Evolutionary conservation across 2,329 filamentous ascomycete species (phyloP).

Genomic region (Aureobasidium melanogenum): DNA sequence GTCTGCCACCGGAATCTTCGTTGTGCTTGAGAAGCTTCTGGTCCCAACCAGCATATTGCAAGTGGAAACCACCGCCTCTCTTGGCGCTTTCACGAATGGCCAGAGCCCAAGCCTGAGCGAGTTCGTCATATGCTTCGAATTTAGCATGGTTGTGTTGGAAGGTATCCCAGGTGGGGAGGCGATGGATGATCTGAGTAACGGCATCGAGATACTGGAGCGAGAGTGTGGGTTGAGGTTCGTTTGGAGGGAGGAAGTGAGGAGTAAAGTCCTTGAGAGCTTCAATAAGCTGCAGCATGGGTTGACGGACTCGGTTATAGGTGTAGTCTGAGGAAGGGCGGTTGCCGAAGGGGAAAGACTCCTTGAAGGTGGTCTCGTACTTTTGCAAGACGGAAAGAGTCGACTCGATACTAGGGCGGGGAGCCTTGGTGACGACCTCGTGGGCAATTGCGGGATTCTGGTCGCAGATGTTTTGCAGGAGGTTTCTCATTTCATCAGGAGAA

Average conservation of each 20-base stretch:
- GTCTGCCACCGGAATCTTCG: slow-evolving; percentile 70
- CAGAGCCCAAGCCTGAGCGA: slow-evolving; percentile 84
- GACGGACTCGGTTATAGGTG: slow-evolving; percentile 84
- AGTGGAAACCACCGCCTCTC: slow-evolving; percentile 76
- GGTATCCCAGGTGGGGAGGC: slow-evolving; percentile 82
- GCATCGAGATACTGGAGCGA: slow-evolving; percentile 84
- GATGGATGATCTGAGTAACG: slow-evolving; percentile 82
- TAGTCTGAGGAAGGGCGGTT: slow-evolving; percentile 83
- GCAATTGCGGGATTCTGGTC: slow-evolving; percentile 80
- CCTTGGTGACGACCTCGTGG: slow-evolving; percentile 72
- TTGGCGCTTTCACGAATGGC: slow-evolving; percentile 89
- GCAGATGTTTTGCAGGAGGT: slow-evolving; percentile 83
- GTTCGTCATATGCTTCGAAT: slow-evolving; percentile 91
- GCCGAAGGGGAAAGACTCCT: slow-evolving; percentile 73
- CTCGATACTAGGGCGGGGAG: slow-evolving; percentile 76
- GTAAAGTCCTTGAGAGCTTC: slow-evolving; percentile 92
- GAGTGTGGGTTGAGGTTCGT: slow-evolving; percentile 72
- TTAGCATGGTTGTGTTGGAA: slow-evolving; percentile 86
- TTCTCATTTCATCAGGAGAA: slow-evolving; percentile 72
- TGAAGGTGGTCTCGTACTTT: slow-evolving; percentile 72
- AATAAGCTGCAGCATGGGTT: slow-evolving; percentile 68
- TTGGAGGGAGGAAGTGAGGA: slow-evolving; percentile 86
- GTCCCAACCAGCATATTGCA: slow-evolving; percentile 90
- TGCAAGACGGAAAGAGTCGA: slow-evolving; percentile 72
- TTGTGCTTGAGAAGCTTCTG: slow-evolving; percentile 81